Evolutionary conservation across 345 rosid genomes (phyloP), one percentile per base, ranked within the genome.

Genomic region (Eucalyptus virginea): DNA sequence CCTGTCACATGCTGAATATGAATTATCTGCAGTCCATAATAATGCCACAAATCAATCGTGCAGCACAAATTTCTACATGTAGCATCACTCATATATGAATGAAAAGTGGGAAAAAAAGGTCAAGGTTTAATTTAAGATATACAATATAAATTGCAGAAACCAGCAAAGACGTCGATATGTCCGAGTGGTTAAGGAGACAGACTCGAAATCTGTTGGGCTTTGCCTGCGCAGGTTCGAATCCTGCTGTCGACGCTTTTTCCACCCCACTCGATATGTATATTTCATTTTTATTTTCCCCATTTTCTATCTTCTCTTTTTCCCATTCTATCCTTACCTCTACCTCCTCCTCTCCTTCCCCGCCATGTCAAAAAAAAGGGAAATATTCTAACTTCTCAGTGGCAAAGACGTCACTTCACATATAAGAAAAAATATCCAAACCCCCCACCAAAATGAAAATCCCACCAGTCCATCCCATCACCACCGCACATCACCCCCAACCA

Each of bases 171-270:
- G 98, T 96, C 98, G 95, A 96, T 97, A 97, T 96, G 98, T 97
- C 98, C 96, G 98, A 97, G 98, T 95, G 98, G 97, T 96, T 95
- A 98, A 97, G 98, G 98, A 97, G 98, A 94, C 95, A 95, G 97
- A 96, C 97, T 95, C 95, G 97, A 97, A 98, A 95, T 97, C 98
- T 95, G 96, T 96, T 98, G 98, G 99, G 98, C 99, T 91, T 1
- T 95, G 98, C 98, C 98, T 94, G 99, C 98, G 98, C 98, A 96
- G 99, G 98, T 97, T 97, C 98, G 99, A 98, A 97, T 98, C 98
- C 99, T 97, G 97, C 97, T 96, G 96, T 95, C 96, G 99, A 97
- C 98, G 99, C 1, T 3, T 21, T 40, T 3, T 8, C 5, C 11
- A 10, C 23, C 23, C 32, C 6, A 0, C 32, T 28, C 32, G 62